Conservation (phyloP, 2,329 filamentous ascomycete genomes). For the Cordyceps fumosorosea region DNA sequence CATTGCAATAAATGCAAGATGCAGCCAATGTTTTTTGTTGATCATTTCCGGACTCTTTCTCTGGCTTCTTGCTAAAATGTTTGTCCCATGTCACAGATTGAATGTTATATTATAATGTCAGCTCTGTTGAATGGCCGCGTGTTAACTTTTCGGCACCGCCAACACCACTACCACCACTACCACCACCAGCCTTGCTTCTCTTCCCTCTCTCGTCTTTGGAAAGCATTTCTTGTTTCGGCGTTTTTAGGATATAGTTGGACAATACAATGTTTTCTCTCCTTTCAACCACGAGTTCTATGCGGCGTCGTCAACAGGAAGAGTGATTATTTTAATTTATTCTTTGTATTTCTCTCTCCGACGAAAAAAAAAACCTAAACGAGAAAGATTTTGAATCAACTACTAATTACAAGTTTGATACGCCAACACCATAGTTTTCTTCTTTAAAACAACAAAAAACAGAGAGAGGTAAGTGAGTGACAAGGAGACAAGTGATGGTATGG, state of each 20-base stretch:
- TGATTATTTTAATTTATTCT: background rate
- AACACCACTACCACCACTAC: too few species aligned
- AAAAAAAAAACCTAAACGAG: slow-evolving; percentile 13
- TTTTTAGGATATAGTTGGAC: background rate
- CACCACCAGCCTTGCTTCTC: background rate
- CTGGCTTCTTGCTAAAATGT: background rate
- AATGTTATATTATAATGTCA: too few species aligned
- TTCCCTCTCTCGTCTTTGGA: background rate
- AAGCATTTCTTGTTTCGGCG: background rate
- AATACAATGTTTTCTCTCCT: background rate
- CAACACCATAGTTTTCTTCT: slow-evolving; percentile 6
- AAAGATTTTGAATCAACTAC: background rate
- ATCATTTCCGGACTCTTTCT: background rate
- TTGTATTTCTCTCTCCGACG: background rate
- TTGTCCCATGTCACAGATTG: background rate
- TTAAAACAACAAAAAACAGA: background rate
- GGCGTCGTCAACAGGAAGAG: background rate
- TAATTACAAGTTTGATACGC: slow-evolving; percentile 11
- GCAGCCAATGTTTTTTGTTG: background rate
- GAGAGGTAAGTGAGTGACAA: slow-evolving; percentile 8
- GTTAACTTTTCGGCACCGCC: background rate
- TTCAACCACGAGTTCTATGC: background rate
- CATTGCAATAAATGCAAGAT: background rate
- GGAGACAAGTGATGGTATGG: slow-evolving; percentile 1
- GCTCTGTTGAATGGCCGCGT: background rate